Conservation (phyloP, 1,284 basidiomycete genomes). For the Melampsora americana region DNA sequence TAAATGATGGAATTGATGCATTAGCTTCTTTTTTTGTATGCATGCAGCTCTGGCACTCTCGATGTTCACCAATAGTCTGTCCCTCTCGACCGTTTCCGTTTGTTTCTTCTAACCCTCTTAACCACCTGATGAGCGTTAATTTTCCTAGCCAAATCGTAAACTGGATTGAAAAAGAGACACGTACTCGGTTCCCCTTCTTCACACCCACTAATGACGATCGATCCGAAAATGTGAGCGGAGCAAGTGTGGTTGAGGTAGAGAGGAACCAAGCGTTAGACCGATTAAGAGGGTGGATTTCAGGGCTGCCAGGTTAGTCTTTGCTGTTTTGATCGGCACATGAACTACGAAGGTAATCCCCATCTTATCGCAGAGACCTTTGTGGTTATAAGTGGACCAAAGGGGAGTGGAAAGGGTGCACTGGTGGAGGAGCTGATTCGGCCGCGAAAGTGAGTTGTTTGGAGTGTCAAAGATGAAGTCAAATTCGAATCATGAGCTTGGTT, state of each 20-base stretch:
- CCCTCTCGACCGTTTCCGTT: not conserved
- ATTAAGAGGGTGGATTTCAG: slow-evolving; percentile 64
- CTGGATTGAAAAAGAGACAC: slow-evolving; percentile 52
- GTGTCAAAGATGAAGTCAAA: too few relatives aligned
- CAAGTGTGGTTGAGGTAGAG: slow-evolving; percentile 36
- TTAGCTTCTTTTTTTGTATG: not conserved
- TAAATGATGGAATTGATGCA: slow-evolving; percentile 48
- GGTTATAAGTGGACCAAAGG: slow-evolving; percentile 82
- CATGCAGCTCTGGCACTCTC: slow-evolving; percentile 11
- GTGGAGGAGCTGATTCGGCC: slow-evolving; percentile 59
- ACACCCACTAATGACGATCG: slow-evolving; percentile 5
- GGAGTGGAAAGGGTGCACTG: slow-evolving; percentile 79
- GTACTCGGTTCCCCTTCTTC: slow-evolving; percentile 46
- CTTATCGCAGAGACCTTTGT: slow-evolving; percentile 57
- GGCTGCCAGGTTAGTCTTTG: not conserved
- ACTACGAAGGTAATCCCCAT: not conserved
- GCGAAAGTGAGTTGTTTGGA: slow-evolving; percentile 31
- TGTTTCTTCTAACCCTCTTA: not conserved
- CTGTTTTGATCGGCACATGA: not conserved
- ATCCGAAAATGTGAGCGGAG: slow-evolving; percentile 41
- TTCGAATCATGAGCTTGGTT: too few relatives aligned
- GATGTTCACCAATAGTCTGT: slow-evolving; percentile 23
- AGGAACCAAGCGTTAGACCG: slow-evolving; percentile 10
- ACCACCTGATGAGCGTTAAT: not conserved
- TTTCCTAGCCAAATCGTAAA: slow-evolving; percentile 42